Percentiles rank a stretch among this genome's conserved stretches.
phyloP scores from a whole-genome alignment of 331 rosid species.

The Telfairia occidentalis region DNA sequence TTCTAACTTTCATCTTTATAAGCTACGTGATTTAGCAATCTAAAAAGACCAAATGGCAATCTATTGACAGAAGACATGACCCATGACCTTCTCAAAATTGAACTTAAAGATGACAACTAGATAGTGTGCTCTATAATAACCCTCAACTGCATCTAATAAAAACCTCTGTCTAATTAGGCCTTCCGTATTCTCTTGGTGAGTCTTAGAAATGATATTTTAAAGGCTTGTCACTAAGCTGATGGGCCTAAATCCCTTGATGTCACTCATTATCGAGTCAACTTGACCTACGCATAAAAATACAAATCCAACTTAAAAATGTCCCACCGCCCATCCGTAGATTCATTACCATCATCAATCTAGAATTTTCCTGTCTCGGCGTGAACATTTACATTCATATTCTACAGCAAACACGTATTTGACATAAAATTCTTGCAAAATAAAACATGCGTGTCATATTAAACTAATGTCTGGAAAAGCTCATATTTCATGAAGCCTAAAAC shows the following conservation, averaged over 20 bases:
- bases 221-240: background rate
- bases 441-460: background rate
- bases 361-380: background rate
- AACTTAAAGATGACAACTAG: background rate
- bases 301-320: background rate
- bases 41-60: background rate
- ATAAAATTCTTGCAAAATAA: background rate
- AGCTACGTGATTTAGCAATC: background rate
- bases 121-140: background rate
- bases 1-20: background rate
- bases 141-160: background rate
- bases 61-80: background rate
- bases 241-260: background rate
- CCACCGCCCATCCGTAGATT: background rate
- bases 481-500: background rate
- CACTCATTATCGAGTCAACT: background rate
- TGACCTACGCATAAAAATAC: background rate
- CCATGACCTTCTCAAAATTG: background rate
- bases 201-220: background rate
- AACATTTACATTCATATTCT: background rate
- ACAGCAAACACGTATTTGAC: background rate
- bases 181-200: background rate
- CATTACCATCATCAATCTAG: background rate
- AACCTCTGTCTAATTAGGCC: background rate
- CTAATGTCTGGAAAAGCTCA: background rate